Conservation (phyloP, 2,329 filamentous ascomycete species). For the Stromatinia cepivora region DNA sequence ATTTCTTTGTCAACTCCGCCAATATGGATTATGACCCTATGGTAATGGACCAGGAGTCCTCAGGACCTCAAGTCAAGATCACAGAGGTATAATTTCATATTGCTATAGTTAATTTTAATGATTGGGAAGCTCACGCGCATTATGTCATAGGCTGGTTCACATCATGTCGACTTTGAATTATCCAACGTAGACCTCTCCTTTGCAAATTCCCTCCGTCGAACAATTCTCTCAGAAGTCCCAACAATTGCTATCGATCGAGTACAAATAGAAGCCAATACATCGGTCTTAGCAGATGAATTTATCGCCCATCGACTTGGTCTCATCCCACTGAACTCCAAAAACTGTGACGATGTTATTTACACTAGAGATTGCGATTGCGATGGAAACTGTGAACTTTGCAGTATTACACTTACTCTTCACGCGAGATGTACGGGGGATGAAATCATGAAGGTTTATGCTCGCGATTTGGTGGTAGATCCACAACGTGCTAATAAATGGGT, state of each 20-base stretch:
- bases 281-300: conserved; percentile 95
- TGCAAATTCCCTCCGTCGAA: conserved; percentile 87
- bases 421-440: conserved; percentile 83
- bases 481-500: conserved; percentile 71
- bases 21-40: conserved; percentile 51
- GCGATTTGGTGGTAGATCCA: conserved; percentile 75
- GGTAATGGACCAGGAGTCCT: conserved; percentile 46
- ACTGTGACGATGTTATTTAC: conserved; percentile 80
- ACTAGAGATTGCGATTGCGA: conserved; percentile 96
- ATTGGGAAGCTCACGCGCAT: conserved; percentile 32
- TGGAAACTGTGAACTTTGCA: conserved; percentile 89
- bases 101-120: conserved; percentile 6
- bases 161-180: conserved; percentile 88
- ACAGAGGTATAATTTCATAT: conserved; percentile 43
- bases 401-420: conserved; percentile 79
- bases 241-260: conserved; percentile 94
- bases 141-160: conserved; percentile 65
- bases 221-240: conserved; percentile 90
- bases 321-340: conserved; percentile 81
- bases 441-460: conserved; percentile 91
- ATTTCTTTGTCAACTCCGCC: conserved; percentile 22
- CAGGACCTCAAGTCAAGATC: conserved; percentile 50
- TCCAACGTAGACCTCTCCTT: conserved; percentile 86
- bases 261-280: conserved; percentile 88
- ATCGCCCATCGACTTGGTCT: conserved; percentile 89